Conservation (phyloP, 2,329 filamentous ascomycete species). For the Macrophomina pseudophaseolina region DNA sequence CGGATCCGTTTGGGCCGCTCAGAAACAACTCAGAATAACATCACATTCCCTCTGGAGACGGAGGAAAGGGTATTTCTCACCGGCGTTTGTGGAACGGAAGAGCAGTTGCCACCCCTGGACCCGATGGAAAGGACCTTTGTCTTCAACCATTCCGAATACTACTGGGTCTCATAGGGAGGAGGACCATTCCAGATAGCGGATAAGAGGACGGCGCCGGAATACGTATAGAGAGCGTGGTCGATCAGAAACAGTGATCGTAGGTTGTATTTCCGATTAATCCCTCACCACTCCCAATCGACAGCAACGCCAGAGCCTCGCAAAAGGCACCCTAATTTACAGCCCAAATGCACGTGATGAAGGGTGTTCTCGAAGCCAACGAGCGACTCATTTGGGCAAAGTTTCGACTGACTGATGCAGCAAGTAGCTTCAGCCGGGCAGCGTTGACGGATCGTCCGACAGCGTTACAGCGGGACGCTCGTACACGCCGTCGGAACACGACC, state of each 20-base stretch:
- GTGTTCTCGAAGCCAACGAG: no score
- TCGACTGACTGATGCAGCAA: background rate
- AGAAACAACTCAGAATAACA: slow-evolving; percentile 6
- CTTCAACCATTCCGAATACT: background rate
- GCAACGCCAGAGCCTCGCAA: no score
- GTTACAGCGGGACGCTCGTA: background rate
- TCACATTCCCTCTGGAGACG: background rate
- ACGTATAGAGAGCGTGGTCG: no score
- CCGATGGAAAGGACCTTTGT: background rate
- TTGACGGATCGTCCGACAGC: background rate
- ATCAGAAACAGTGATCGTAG: no score
- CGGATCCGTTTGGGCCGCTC: background rate
- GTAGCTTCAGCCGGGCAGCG: background rate
- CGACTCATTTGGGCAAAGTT: background rate
- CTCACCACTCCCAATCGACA: no score
- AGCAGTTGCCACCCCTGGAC: background rate
- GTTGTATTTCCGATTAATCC: no score
- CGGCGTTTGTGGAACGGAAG: background rate
- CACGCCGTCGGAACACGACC: background rate
- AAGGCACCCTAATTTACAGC: background rate
- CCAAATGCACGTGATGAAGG: background rate
- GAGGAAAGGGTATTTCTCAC: background rate
- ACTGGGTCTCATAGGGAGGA: background rate
- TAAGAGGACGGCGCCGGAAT: no score
- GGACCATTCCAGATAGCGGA: no score